These are phyloP conservation scores for Fagopyrum homotropicum DNA, from an alignment of 148 eudicot genomes.

Conservation along the genomic window DNA sequence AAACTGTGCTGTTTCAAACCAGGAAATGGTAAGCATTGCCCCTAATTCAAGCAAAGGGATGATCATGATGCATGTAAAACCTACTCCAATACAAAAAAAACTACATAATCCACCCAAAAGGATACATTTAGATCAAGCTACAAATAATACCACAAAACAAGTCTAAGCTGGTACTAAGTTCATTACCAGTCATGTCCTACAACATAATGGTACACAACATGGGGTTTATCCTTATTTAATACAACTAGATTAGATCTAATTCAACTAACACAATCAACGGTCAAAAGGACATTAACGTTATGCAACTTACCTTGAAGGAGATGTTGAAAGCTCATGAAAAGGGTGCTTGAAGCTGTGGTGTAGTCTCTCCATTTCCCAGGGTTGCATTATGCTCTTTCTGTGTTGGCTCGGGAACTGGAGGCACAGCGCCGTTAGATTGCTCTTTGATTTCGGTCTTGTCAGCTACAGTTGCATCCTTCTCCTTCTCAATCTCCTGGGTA, in stretches of 20 bases:
- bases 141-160: background rate
- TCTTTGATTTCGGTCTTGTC: background rate
- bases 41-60: background rate
- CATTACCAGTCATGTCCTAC: slow-evolving; percentile 2
- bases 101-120: background rate
- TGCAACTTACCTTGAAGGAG: background rate
- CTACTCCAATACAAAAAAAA: slow-evolving; percentile 2
- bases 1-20: too few species aligned
- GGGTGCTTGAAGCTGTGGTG: background rate
- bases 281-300: slow-evolving; percentile 4
- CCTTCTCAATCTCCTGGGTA: background rate
- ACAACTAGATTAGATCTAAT: slow-evolving; percentile 7
- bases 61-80: background rate
- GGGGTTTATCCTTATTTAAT: slow-evolving; percentile 11
- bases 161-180: background rate
- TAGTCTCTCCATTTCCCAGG: background rate
- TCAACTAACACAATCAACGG: background rate
- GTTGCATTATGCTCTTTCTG: background rate
- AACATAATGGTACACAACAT: slow-evolving; percentile 5
- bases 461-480: background rate
- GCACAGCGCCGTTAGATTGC: background rate
- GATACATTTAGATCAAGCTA: background rate
- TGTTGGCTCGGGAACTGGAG: background rate
- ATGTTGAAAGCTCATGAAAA: background rate
- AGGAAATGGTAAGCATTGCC: background rate